Base-by-base conservation (phyloP, 805 yeast species). In the Debaryomyces maramus region DNA sequence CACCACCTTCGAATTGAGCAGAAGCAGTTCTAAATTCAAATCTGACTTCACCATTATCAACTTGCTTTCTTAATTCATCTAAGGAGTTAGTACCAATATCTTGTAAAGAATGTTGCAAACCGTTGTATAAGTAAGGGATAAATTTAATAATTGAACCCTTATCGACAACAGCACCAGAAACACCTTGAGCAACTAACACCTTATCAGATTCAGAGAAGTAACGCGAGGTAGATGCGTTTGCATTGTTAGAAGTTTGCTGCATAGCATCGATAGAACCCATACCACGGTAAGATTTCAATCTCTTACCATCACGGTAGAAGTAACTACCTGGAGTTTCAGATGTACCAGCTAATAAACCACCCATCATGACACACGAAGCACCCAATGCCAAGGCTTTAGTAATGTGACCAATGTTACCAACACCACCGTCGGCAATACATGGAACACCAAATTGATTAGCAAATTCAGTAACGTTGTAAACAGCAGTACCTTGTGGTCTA, bases 401-500 rank as follows among this genome's bases (percentile, higher is more conserved):
- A 65, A 93, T 88, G 77, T 93, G 99, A 54, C 99, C 99, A 73
- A 93, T 89, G 78, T 93, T 93, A 69, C 89, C 91, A 60, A 93
- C 83, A 81, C 99, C 99, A 78, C 99, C 99, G 66, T 93, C 99
- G 52, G 99, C 99, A 56, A 93, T 89, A 72, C 96, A 87, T 64
- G 99, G 98, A 51, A 93, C 96, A 65, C 99, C 99, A 63, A 91
- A 93, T 66, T 82, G 79, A 70, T 83, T 84, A 52, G 98, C 95
- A 63, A 93, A 90, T 74, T 91, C 90, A 50, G 93, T 78, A 40
- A 93, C 99, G 52, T 81, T 84, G 78, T 80, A 90, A 40, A 93
- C 98, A 46, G 99, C 99, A 52, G 98, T 89, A 73, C 98, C 99
- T 77, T 93, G 99, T 46, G 99, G 99, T 79, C 99, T 89, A 73